These are phyloP conservation scores for Pterocarpus macrocarpus DNA, from an alignment of 306 rosid genomes.

Conservation along the genomic window DNA sequence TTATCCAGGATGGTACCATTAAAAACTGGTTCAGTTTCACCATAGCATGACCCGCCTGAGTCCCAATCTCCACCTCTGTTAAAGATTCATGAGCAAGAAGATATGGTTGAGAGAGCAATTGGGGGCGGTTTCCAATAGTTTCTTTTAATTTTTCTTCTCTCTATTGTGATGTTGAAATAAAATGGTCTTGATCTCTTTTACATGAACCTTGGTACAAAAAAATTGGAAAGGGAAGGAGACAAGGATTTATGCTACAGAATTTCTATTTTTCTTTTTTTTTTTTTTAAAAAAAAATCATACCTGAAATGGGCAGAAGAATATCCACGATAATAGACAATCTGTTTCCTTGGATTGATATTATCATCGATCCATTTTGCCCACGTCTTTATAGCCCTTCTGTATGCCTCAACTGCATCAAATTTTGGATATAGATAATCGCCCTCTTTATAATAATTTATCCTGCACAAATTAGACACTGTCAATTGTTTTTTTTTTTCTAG, in stretches of 20 bases:
- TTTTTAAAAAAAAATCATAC: conserved; percentile 46
- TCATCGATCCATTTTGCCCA: conserved; percentile 89
- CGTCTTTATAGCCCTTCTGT: conserved; percentile 77
- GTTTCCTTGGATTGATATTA: conserved; percentile 75
- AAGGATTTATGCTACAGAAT: conserved; percentile 18
- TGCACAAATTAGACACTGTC: conserved; percentile 52
- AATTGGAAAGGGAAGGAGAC: conserved; percentile 31
- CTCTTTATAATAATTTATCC: conserved; percentile 90
- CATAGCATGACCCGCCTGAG: conserved; percentile 96
- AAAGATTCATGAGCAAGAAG: conserved; percentile 35
- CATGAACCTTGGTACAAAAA: conserved; percentile 5
- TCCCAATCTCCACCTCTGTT: conserved; percentile 99
- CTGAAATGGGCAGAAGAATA: conserved; percentile 96
- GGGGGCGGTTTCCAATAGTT: not conserved
- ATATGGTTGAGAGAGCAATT: conserved; percentile 10
- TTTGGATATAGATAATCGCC: conserved; percentile 79
- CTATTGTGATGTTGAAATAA: conserved; percentile 8
- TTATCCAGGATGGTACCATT: conserved; percentile 72
- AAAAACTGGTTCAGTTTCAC: conserved; percentile 80
- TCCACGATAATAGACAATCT: conserved; percentile 89
- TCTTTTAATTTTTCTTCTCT: conserved; percentile 12
- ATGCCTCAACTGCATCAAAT: conserved; percentile 86
- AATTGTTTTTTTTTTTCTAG: conserved; percentile 24
- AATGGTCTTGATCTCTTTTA: not conserved
- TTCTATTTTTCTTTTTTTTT: not conserved